Evolutionary conservation across 2,329 filamentous ascomycete species (phyloP).

Genomic region (Neodidymelliopsis sp.): DNA sequence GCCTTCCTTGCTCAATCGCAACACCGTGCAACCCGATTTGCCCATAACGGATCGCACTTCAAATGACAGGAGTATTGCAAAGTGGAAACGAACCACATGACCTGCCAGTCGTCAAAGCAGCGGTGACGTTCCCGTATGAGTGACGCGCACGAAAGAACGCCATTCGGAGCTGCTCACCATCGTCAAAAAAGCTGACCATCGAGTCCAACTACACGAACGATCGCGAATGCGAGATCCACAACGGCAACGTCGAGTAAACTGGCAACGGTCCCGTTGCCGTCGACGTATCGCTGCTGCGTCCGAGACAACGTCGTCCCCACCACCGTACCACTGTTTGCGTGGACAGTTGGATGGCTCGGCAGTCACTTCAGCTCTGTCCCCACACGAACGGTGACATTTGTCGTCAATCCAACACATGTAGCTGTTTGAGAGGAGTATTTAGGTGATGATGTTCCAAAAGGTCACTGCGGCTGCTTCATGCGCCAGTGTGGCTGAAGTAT

Average conservation of each 20-base stretch:
- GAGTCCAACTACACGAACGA: background rate
- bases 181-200: background rate
- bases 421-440: background rate
- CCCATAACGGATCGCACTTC: no score
- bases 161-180: constrained; percentile 7
- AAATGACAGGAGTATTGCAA: background rate
- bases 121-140: constrained; percentile 5
- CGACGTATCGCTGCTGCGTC: constrained; percentile 1
- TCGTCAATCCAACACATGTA: background rate
- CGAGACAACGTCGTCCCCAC: constrained; percentile 7
- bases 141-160: constrained; percentile 4
- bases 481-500: background rate
- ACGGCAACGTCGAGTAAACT: constrained; percentile 6
- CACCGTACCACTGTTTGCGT: constrained; percentile 12
- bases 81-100: background rate
- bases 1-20: no score
- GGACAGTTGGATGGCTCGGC: background rate
- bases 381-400: background rate
- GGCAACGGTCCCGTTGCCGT: constrained; percentile 9
- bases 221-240: background rate
- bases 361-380: background rate
- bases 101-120: constrained; percentile 6
- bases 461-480: constrained; percentile 2
- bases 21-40: no score
- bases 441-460: background rate